Evolutionary conservation across 2,329 filamentous ascomycete species (phyloP), one percentile per base, ranked within the genome.

Genomic region (Dothideomycetes sp.): DNA sequence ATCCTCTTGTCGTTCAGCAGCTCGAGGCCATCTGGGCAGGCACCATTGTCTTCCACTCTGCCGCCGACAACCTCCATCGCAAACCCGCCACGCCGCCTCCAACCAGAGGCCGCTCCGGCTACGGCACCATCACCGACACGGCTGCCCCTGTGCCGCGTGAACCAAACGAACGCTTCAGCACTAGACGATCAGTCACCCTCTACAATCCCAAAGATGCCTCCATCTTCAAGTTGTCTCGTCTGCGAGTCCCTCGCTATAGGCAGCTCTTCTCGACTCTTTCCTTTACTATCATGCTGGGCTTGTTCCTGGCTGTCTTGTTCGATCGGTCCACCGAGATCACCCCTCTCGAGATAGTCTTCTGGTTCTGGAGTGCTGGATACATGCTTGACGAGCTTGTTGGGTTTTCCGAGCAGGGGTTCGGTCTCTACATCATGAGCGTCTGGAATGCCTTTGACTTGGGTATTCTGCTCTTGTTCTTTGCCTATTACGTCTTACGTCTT

Each of bases 21-120:
- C 70, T 96, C n/a, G 87, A 95, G 61, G 88, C 87, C 31, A 94
- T 96, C 47, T 96, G 89, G 89, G 89, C 86, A 15, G 89, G 89
- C 19, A 89, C 84, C 13, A 91, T 96, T 49, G 87, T 91, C 50
- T 95, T 96, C 56, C 87, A 94, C 61, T 91, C 86, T 2, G 78
- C 82, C 10, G 85, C 86, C 4, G 88, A 95, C 59, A 83, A 76
- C 49, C 66, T 95, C 17, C 89, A 95, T 59, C 79, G 86, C 30
- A 63, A 64, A 33, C 70, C 68, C 20, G 58, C 64, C 6, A 55
- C 60, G 16, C 50, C 61, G 1, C 53, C 52, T 4, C 56, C 53
- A 42, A 31, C 19, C 24, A 30, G 32, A 13, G 25, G 24, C 12
- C 31, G 38, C 9, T 23, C 12, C 27, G 33, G 40, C 9, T 42